phyloP scores from a whole-genome alignment of 441 rosid species.

The Iberis amara region DNA sequence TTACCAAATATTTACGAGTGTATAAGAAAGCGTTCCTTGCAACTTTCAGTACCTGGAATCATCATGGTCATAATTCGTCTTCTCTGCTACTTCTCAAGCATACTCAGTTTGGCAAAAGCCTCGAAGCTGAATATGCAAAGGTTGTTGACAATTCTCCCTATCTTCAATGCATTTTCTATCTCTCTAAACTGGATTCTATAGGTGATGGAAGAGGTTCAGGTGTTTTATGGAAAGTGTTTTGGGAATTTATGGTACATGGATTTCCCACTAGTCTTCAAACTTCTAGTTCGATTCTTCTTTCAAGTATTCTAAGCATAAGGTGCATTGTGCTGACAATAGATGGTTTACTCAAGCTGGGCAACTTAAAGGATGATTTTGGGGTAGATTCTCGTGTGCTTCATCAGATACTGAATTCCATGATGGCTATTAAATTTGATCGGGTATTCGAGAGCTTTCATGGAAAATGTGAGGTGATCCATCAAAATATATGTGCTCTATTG shows the following conservation, averaged over 20 bases:
- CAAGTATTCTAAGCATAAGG: constrained; percentile 71
- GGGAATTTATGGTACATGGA: constrained; percentile 93
- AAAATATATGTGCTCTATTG: constrained; percentile 45
- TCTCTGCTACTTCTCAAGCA: constrained; percentile 83
- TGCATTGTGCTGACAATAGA: constrained; percentile 55
- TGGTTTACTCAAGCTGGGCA: constrained; percentile 54
- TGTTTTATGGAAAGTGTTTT: constrained; percentile 57
- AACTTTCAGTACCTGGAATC: constrained; percentile 46
- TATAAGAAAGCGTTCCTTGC: constrained; percentile 78
- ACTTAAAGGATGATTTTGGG: constrained; percentile 36
- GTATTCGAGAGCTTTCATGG: constrained; percentile 65
- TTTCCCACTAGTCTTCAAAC: constrained; percentile 64
- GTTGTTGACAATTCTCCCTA: constrained; percentile 46
- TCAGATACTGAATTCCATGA: constrained; percentile 64
- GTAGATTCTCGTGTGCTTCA: constrained; percentile 45
- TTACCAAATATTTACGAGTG: constrained; percentile 49
- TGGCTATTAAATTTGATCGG: constrained; percentile 72
- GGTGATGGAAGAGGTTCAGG: constrained; percentile 69
- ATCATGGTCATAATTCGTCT: constrained; percentile 39
- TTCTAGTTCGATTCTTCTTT: constrained; percentile 68
- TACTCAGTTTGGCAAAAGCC: constrained; percentile 60
- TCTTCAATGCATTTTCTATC: constrained; percentile 58
- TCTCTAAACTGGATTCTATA: constrained; percentile 52
- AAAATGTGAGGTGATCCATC: constrained; percentile 65
- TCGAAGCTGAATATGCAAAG: constrained; percentile 71